Conservation (phyloP, 495 filamentous ascomycete species). For the Penicillium flavigenum region DNA sequence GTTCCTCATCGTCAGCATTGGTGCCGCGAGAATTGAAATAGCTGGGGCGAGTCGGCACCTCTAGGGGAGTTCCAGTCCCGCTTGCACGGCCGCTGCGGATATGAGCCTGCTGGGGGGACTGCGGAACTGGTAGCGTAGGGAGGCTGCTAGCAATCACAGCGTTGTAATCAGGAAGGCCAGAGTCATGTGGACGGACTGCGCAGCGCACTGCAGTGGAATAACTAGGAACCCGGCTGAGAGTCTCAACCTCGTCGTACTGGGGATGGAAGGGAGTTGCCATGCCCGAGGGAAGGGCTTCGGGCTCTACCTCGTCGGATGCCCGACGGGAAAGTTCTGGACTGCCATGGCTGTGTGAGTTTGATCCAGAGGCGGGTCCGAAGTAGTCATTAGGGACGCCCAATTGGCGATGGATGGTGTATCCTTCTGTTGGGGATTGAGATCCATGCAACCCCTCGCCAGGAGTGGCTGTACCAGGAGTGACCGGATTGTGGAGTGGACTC, state of each 20-base stretch:
- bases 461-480: constrained; percentile 3
- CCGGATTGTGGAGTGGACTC: constrained; percentile 23
- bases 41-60: constrained; percentile 36
- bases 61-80: constrained; percentile 30
- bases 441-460: constrained; percentile 24
- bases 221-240: constrained; percentile 72
- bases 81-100: constrained; percentile 35
- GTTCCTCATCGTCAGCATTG: constrained; percentile 41
- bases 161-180: constrained; percentile 53
- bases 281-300: constrained; percentile 47
- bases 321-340: constrained; percentile 52
- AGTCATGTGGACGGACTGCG: constrained; percentile 50
- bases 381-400: constrained; percentile 35
- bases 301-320: constrained; percentile 58
- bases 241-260: constrained; percentile 61
- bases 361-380: constrained; percentile 33
- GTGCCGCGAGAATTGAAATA: constrained; percentile 26
- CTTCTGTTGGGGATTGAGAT: constrained; percentile 26
- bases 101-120: constrained; percentile 46
- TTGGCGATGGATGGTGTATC: constrained; percentile 26
- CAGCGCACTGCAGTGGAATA: constrained; percentile 74
- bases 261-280: constrained; percentile 61
- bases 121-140: constrained; percentile 27
- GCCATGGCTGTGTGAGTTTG: constrained; percentile 38
- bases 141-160: constrained; percentile 42